Evolutionary conservation across 345 rosid genomes (phyloP), one percentile per base, ranked within the genome.

Genomic region (Noccaea caerulescens): DNA sequence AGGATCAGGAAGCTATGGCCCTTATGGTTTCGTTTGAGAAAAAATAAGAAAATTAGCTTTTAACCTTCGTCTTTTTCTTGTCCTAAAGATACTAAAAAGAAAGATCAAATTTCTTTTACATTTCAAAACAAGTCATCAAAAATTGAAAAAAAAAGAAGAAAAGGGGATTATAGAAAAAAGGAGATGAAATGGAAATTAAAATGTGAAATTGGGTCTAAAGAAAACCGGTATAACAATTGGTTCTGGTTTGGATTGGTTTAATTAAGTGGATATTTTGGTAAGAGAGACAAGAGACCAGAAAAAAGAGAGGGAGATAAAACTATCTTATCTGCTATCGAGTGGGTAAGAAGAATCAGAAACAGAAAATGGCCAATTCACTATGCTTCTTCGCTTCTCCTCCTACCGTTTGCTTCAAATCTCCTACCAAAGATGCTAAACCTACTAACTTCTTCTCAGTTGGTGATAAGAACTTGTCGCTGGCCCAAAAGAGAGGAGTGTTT

Each of bases 401-500:
- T 36, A 69, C 36, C 10, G 41, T 14, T 42, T 76, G 67, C 76
- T 20, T 23, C 42, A 61, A 69, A 7, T 63, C 68, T 70, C 80
- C 71, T 0, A 69, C 4, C 36, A 76, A 64, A 43, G 32, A 1
- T 16, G 1, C 49, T 14, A 75, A 58, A 25, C 50, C 73, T 75
- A 3, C 64, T 52, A 56, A 61, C 50, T 68, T 75, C 51, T 75
- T 75, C 7, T 27, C 69, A 25, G 44, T 2, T 11, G 42, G 42
- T 61, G 69, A 27, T 7, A 75, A 53, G 27, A 37, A 51, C 39
- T 62, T 39, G 5, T 54, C 63, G 0, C 52, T 45, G 32, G 65
- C 39, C 3, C 69, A 55, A 45, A 75, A 62, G 74, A 82, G 64
- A 62, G 72, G 77, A 72, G 76, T 74, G 66, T 77, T 86, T 77